Evolutionary conservation across 73 alveolate genomes (phyloP).

Genomic region (Paramecium sonneborni): DNA sequence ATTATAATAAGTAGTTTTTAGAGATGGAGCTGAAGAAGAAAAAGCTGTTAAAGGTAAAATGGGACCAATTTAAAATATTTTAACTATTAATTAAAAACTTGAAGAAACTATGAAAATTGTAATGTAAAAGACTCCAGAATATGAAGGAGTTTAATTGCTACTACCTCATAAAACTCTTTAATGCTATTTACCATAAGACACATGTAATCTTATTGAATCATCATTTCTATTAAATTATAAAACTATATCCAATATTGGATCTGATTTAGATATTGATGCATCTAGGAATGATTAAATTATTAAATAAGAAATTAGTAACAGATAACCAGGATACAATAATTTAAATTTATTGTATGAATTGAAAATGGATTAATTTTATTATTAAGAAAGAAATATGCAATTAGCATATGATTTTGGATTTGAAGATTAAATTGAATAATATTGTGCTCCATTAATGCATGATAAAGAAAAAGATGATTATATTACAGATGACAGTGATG

Average conservation of each 20-base stretch:
- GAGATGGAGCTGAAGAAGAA: slow-evolving; percentile 70
- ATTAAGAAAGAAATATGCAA: slow-evolving; percentile 48
- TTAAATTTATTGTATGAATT: slow-evolving; percentile 41
- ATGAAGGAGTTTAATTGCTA: not conserved
- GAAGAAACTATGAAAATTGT: not conserved
- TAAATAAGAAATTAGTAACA: not conserved
- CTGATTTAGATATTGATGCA: slow-evolving; percentile 50
- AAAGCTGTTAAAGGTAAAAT: slow-evolving; percentile 56
- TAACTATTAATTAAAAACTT: not conserved
- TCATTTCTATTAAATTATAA: slow-evolving; percentile 5
- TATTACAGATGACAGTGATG: slow-evolving; percentile 67
- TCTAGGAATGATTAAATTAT: not conserved
- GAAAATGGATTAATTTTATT: slow-evolving; percentile 45
- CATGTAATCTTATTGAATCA: slow-evolving; percentile 25
- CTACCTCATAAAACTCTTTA: slow-evolving; percentile 59
- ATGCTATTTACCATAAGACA: not conserved
- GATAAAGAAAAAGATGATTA: slow-evolving; percentile 62
- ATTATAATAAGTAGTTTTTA: slow-evolving; percentile 2
- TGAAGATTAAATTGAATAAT: slow-evolving; percentile 46
- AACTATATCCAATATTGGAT: not conserved
- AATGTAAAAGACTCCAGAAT: slow-evolving; percentile 28
- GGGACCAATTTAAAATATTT: slow-evolving; percentile 35
- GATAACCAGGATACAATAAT: not conserved
- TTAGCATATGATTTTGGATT: slow-evolving; percentile 56
- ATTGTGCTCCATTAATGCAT: slow-evolving; percentile 45